These are phyloP conservation scores for Silene uniflora DNA, from an alignment of 148 eudicot genomes.

Conservation along the genomic window DNA sequence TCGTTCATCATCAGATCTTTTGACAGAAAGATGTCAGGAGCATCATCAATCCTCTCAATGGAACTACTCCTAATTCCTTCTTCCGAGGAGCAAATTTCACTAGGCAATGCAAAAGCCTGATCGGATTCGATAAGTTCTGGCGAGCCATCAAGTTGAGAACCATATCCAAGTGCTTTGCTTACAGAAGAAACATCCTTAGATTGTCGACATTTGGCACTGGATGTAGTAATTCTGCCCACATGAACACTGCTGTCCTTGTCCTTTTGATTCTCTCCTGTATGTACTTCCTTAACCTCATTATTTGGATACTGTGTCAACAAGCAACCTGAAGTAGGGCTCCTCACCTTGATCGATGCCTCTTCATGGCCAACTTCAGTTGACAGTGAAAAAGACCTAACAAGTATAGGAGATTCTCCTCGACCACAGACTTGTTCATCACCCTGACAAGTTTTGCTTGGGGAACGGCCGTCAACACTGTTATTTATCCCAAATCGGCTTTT, in stretches of 20 bases:
- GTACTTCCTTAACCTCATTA: not conserved
- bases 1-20: not conserved
- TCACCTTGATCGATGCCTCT: not conserved
- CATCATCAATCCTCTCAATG: not conserved
- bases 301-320: slow-evolving; percentile 1
- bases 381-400: slow-evolving; percentile 14
- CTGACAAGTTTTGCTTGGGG: slow-evolving; percentile 7
- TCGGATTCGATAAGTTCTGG: not conserved
- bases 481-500: slow-evolving; percentile 34
- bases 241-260: not conserved
- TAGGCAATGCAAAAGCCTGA: not conserved
- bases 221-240: slow-evolving; percentile 4
- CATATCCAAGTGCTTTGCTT: not conserved
- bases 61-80: slow-evolving; percentile 2
- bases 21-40: not conserved
- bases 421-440: slow-evolving; percentile 11
- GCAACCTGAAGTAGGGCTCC: not conserved
- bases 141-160: slow-evolving; percentile 1
- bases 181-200: not conserved
- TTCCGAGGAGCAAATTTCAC: not conserved
- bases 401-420: not conserved
- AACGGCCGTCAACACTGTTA: slow-evolving; percentile 23
- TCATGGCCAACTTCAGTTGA: slow-evolving; percentile 7
- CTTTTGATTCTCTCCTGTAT: not conserved
- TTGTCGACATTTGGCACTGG: not conserved